phyloP scores from a whole-genome alignment of 805 yeast genomes.

The Cyberlindnera maritima region DNA sequence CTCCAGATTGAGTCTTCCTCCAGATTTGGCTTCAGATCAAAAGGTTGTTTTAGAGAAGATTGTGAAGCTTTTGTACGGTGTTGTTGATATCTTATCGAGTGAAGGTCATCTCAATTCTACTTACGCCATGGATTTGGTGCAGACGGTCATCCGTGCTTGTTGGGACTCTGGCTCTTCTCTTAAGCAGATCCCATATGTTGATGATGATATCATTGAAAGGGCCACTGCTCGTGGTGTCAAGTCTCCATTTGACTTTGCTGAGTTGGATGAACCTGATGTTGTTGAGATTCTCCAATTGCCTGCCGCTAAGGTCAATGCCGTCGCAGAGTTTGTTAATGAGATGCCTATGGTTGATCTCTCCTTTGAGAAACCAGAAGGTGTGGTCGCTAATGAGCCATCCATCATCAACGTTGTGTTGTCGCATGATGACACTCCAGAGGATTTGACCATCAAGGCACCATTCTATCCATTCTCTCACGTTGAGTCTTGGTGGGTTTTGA shows the following conservation, averaged over 20 bases:
- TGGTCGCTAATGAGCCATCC: conserved; percentile 48
- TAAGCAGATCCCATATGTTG: conserved; percentile 76
- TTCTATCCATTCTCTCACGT: conserved; percentile 56
- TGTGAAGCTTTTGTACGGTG: conserved; percentile 55
- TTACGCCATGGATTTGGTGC: conserved; percentile 81
- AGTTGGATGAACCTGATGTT: conserved; percentile 69
- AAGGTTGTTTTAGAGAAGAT: conserved; percentile 46
- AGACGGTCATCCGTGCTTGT: conserved; percentile 82
- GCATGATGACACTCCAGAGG: conserved; percentile 79
- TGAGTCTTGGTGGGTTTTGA: conserved; percentile 85
- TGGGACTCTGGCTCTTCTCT: conserved; percentile 81
- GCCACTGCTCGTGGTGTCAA: conserved; percentile 57
- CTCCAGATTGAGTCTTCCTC: conserved; percentile 58
- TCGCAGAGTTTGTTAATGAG: conserved; percentile 85
- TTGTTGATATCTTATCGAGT: conserved; percentile 73
- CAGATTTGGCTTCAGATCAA: conserved; percentile 61
- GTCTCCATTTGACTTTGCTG: conserved; percentile 76
- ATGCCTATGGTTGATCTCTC: conserved; percentile 82
- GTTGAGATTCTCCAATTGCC: conserved; percentile 56
- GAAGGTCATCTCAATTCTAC: conserved; percentile 79
- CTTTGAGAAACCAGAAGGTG: conserved; percentile 41
- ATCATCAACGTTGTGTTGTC: conserved; percentile 47
- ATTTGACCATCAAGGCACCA: conserved; percentile 56
- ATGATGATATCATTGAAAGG: conserved; percentile 46
- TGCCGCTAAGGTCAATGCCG: conserved; percentile 50